Conservation (phyloP, 1,139 yeast species). For the Fermentozyma sake region DNA sequence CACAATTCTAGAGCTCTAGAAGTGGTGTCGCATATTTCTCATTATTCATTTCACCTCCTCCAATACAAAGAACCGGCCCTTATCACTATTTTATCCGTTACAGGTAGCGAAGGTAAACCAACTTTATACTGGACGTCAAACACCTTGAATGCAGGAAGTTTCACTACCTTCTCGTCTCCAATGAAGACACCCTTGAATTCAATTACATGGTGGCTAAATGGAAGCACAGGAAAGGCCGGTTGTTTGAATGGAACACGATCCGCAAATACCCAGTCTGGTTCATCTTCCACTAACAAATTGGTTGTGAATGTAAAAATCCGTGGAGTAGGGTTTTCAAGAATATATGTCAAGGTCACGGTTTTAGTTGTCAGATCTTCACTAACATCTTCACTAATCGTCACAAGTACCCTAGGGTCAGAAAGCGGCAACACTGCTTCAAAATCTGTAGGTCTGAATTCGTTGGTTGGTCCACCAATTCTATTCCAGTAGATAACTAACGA, state of each 20-base stretch:
- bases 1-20: too few species aligned
- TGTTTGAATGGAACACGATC: constrained; percentile 28
- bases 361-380: constrained; percentile 4
- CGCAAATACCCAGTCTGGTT: constrained; percentile 26
- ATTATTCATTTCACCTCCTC: too few species aligned
- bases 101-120: constrained; percentile 52
- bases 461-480: constrained; percentile 18
- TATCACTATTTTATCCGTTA: too few species aligned
- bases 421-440: constrained; percentile 56
- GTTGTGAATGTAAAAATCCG: constrained; percentile 62
- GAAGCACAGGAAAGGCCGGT: constrained; percentile 50
- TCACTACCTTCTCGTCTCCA: constrained; percentile 19
- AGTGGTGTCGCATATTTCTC: too few species aligned
- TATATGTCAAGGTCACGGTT: constrained; percentile 37
- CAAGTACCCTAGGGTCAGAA: constrained; percentile 65
- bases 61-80: too few species aligned
- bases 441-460: constrained; percentile 27
- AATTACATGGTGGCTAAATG: constrained; percentile 51
- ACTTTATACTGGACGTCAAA: constrained; percentile 67
- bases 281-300: constrained; percentile 22
- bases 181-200: constrained; percentile 28
- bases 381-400: constrained; percentile 22
- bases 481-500: constrained; percentile 31
- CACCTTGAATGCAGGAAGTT: constrained; percentile 55
- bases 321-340: constrained; percentile 72